These are phyloP conservation scores for Fusarium newnesense DNA, from an alignment of 2,329 filamentous ascomycete species.

Conservation along the genomic window DNA sequence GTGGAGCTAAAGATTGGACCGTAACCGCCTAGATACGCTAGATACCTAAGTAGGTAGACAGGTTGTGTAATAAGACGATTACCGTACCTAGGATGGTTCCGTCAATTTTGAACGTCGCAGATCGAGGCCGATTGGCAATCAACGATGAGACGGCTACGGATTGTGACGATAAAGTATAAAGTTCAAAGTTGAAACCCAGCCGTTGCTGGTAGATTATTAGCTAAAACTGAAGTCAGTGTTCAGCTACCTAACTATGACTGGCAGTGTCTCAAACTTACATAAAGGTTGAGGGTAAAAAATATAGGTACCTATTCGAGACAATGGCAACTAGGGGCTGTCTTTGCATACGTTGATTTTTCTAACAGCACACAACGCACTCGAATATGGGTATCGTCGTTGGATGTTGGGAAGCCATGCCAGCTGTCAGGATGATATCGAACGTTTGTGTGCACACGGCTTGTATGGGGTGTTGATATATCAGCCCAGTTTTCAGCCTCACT, in stretches of 20 bases:
- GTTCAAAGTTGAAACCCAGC: not conserved
- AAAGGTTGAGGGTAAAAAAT: not conserved
- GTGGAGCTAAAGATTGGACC: not conserved
- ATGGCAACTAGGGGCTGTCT: not conserved
- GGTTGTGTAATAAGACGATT: not conserved
- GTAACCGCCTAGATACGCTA: not conserved
- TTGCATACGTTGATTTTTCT: not conserved
- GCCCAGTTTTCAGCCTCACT: conserved; percentile 12
- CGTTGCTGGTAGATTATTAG: not conserved
- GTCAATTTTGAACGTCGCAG: not conserved
- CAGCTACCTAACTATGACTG: not conserved
- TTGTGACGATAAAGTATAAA: not conserved
- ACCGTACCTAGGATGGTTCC: not conserved
- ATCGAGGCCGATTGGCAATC: not conserved
- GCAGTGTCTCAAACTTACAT: not conserved
- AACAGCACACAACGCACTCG: not conserved
- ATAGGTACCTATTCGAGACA: not conserved
- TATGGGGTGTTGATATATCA: conserved; percentile 3
- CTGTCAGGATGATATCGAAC: not conserved
- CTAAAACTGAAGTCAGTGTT: not conserved
- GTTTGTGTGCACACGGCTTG: not conserved
- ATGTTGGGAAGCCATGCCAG: not conserved
- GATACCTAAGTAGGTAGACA: not conserved
- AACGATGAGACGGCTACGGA: not conserved
- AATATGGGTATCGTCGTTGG: not conserved